Evolutionary conservation across 75 land plant species (phyloP).

Genomic region (Isoetes taiwanensis): DNA sequence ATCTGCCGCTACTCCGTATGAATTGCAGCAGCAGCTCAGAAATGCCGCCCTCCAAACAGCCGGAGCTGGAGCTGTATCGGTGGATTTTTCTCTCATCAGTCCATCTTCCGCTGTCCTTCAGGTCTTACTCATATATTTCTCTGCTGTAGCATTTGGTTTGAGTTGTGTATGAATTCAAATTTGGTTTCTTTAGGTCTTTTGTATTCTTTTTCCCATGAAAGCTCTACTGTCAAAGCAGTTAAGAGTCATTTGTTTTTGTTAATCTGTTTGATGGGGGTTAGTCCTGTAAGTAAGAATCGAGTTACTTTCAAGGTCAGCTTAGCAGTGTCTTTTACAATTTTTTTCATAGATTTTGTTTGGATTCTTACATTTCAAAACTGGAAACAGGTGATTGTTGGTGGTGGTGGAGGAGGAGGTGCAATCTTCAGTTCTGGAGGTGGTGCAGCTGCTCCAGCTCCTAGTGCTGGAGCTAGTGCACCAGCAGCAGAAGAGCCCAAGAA

Average conservation of each 20-base stretch:
- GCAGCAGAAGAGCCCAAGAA: constrained; percentile 32
- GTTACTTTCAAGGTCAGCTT: too few species aligned
- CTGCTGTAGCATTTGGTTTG: too few species aligned
- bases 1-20: constrained; percentile 34
- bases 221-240: too few species aligned
- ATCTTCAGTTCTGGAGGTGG: constrained; percentile 9
- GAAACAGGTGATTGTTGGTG: constrained; percentile 52
- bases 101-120: constrained; percentile 71
- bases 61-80: constrained; percentile 51
- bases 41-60: constrained; percentile 34
- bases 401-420: constrained; percentile 37
- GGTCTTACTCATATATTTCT: constrained; percentile 32
- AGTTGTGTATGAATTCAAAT: too few species aligned
- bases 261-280: too few species aligned
- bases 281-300: too few species aligned
- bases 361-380: too few species aligned
- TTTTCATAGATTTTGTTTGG: too few species aligned
- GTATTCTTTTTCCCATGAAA: too few species aligned
- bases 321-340: too few species aligned
- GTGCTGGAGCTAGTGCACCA: constrained; percentile 24
- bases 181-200: too few species aligned
- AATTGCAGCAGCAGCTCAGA: constrained; percentile 46
- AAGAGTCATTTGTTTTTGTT: too few species aligned
- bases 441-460: constrained; percentile 23
- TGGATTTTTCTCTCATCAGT: constrained; percentile 50